A percentile compares a stretch with the other conserved stretches of the same genome.
Evolutionary conservation across 768 basidiomycete species (phyloP).

Genomic region (Lepiota brunneoincarnata): DNA sequence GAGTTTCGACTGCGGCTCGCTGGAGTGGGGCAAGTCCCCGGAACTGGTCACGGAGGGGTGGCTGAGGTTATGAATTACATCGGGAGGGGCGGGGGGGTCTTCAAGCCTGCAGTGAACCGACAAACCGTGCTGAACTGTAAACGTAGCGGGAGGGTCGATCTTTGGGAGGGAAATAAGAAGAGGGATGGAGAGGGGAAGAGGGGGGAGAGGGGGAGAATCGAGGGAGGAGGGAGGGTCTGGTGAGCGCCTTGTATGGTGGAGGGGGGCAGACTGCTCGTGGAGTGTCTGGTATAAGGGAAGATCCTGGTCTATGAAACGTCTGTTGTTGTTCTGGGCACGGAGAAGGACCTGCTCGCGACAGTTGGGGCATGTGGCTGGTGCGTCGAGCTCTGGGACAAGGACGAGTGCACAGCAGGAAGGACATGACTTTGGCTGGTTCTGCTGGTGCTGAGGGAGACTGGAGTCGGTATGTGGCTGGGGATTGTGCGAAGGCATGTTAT

Average conservation of each 20-base stretch:
- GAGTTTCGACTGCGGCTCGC: conserved; percentile 1
- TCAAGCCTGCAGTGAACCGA: conserved; percentile 16
- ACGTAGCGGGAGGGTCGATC: background rate
- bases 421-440: conserved; percentile 7
- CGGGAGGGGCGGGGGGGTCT: background rate
- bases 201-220: conserved; percentile 1
- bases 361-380: conserved; percentile 16
- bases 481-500: conserved; percentile 50
- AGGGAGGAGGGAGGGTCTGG: conserved; percentile 1
- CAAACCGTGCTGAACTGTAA: background rate
- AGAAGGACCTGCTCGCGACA: conserved; percentile 23
- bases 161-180: conserved; percentile 4
- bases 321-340: conserved; percentile 3
- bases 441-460: conserved; percentile 2
- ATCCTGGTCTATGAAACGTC: conserved; percentile 16
- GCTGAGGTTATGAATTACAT: conserved; percentile 10
- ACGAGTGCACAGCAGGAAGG: conserved; percentile 8
- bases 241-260: conserved; percentile 30
- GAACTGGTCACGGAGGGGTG: conserved; percentile 7
- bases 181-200: background rate
- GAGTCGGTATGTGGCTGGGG: conserved; percentile 2
- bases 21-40: conserved; percentile 15
- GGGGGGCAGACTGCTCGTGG: conserved; percentile 21
- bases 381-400: conserved; percentile 4
- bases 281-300: conserved; percentile 19